Evolutionary conservation across 306 rosid species (phyloP).

Genomic region (Benincasa hispida): DNA sequence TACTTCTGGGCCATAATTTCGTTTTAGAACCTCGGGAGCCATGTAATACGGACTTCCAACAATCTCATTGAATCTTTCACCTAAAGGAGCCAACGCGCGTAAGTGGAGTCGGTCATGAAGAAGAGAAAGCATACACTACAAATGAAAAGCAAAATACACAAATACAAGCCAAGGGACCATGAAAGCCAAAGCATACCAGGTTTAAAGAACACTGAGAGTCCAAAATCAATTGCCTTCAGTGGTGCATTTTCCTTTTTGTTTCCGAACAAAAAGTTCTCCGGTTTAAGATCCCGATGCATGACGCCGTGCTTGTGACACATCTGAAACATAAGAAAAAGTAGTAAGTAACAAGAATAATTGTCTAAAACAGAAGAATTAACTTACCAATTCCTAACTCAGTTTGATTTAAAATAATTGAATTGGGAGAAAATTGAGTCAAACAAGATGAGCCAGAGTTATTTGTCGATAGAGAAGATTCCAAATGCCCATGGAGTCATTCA

Average conservation of each 20-base stretch:
- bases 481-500: background rate
- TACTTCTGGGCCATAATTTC: constrained; percentile 79
- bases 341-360: background rate
- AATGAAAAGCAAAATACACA: background rate
- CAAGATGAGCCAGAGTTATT: background rate
- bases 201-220: constrained; percentile 77
- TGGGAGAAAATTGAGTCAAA: background rate
- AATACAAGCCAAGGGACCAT: background rate
- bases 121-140: background rate
- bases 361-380: background rate
- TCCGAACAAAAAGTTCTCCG: constrained; percentile 88
- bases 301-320: constrained; percentile 91
- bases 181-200: constrained; percentile 50
- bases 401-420: background rate
- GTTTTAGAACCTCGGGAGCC: constrained; percentile 95
- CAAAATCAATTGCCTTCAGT: constrained; percentile 88
- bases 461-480: background rate
- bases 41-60: constrained; percentile 99
- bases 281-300: constrained; percentile 93
- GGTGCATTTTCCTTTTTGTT: constrained; percentile 78
- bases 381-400: background rate
- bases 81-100: constrained; percentile 23
- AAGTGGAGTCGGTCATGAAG: background rate
- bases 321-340: constrained; percentile 23
- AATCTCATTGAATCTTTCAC: constrained; percentile 68